Conservation (phyloP, 1,284 basidiomycete species). For the Cryptococcus jaspeensis region DNA sequence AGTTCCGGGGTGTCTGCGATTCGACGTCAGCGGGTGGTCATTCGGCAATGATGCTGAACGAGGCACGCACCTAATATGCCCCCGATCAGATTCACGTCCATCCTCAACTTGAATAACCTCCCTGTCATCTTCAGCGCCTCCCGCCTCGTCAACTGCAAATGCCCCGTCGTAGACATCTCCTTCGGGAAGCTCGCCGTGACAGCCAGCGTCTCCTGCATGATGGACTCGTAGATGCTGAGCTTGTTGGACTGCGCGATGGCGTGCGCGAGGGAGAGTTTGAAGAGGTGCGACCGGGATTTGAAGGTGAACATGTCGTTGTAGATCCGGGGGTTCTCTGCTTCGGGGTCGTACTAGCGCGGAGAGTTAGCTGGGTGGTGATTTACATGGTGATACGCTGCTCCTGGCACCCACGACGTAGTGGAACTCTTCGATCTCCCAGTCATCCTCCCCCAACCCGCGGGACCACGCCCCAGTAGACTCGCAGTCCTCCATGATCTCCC, state of each 20-base stretch:
- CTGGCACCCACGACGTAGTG: slow-evolving; percentile 67
- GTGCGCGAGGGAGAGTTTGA: slow-evolving; percentile 81
- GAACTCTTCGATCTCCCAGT: slow-evolving; percentile 88
- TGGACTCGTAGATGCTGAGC: slow-evolving; percentile 82
- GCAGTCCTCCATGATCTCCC: slow-evolving; percentile 75
- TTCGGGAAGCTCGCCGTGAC: slow-evolving; percentile 80
- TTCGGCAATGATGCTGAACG: too few species aligned
- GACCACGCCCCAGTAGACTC: slow-evolving; percentile 68
- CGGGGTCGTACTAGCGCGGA: slow-evolving; percentile 68
- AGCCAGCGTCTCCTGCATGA: slow-evolving; percentile 73
- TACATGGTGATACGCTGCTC: background rate
- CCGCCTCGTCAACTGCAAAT: slow-evolving; percentile 70
- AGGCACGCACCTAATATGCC: slow-evolving; percentile 69
- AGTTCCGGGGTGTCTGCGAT: slow-evolving; percentile 77
- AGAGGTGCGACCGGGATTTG: slow-evolving; percentile 75
- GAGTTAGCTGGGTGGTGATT: background rate
- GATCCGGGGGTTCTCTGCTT: slow-evolving; percentile 80
- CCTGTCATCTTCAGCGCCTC: slow-evolving; percentile 88
- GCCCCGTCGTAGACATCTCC: slow-evolving; percentile 76
- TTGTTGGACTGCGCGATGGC: slow-evolving; percentile 93
- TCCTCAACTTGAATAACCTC: slow-evolving; percentile 78
- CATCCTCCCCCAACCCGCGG: slow-evolving; percentile 58
- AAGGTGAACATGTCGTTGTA: slow-evolving; percentile 66
- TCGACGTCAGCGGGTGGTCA: background rate
- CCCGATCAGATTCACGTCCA: slow-evolving; percentile 87